A percentile compares a stretch with the other conserved stretches of the same genome.
phyloP scores from a whole-genome alignment of 2,329 filamentous ascomycete genomes.

The Colletotrichum sp. region DNA sequence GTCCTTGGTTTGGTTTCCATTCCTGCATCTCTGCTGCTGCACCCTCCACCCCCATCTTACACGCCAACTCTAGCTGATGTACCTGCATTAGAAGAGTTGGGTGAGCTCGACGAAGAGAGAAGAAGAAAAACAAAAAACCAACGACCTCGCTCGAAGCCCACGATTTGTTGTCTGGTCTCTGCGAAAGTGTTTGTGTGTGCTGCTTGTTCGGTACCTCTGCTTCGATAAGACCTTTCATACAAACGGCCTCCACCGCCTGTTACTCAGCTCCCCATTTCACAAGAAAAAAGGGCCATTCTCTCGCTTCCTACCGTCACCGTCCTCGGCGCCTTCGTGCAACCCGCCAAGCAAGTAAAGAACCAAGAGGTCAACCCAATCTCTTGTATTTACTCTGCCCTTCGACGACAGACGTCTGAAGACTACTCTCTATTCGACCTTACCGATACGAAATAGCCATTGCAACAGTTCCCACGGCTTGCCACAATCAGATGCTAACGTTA shows the following conservation, averaged over 20 bases:
- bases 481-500: neutral
- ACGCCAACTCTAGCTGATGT: conserved; percentile 21
- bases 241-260: conserved; percentile 20
- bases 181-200: conserved; percentile 13
- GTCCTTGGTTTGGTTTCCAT: neutral
- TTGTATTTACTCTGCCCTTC: neutral
- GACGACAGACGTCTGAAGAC: neutral
- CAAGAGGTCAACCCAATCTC: neutral
- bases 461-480: neutral
- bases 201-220: neutral
- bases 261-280: conserved; percentile 10
- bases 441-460: neutral
- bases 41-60: conserved; percentile 11
- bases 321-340: conserved; percentile 16
- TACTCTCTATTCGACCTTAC: neutral
- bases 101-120: conserved; percentile 16
- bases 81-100: conserved; percentile 24
- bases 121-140: neutral
- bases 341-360: neutral
- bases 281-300: conserved; percentile 14
- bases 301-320: conserved; percentile 19
- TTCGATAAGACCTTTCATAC: conserved; percentile 8
- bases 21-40: conserved; percentile 8
- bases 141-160: neutral
- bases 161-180: neutral